These are phyloP conservation scores for Croton setiger DNA, from an alignment of 441 rosid species.

Conservation along the genomic window DNA sequence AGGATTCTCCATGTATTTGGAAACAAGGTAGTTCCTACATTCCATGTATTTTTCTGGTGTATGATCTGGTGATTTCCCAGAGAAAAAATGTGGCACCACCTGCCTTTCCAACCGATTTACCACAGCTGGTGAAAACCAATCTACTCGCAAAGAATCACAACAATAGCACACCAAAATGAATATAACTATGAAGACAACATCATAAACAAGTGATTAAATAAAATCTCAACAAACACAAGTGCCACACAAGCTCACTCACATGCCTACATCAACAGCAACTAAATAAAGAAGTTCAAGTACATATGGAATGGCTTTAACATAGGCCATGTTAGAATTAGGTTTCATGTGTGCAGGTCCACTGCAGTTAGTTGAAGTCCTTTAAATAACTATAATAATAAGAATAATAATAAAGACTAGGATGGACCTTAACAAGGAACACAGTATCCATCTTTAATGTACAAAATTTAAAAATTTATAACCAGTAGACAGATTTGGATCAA, in stretches of 20 bases:
- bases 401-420: too few relatives aligned
- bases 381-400: too few relatives aligned
- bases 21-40: constrained; percentile 79
- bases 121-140: constrained; percentile 83
- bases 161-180: constrained; percentile 18
- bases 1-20: constrained; percentile 80
- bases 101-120: constrained; percentile 93
- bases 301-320: background rate
- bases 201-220: background rate
- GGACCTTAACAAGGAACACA: too few relatives aligned
- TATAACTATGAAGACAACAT: background rate
- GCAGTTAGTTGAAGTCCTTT: background rate
- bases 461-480: too few relatives aligned
- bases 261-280: background rate
- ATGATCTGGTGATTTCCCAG: constrained; percentile 78
- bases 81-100: constrained; percentile 94
- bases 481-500: too few relatives aligned
- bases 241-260: background rate
- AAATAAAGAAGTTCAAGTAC: background rate
- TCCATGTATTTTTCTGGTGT: constrained; percentile 86
- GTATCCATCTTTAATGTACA: too few relatives aligned
- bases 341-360: background rate
- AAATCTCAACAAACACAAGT: background rate
- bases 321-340: background rate
- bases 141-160: constrained; percentile 31